Evolutionary conservation across 2,329 filamentous ascomycete species (phyloP).

Genomic region (Curvularia sp.): DNA sequence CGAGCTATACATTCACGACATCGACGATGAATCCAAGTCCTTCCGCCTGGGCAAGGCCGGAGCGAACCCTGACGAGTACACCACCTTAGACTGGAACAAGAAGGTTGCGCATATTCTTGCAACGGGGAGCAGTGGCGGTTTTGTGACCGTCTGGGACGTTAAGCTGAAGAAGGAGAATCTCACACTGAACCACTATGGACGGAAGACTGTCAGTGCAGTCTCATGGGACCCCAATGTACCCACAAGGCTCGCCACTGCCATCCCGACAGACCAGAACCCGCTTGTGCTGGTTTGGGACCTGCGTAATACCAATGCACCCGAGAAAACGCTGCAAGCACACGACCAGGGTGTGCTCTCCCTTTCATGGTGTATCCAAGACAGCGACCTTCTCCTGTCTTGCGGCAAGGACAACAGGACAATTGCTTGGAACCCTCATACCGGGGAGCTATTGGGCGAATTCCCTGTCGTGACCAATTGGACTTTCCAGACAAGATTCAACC

Average conservation of each 20-base stretch:
- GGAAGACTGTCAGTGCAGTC: constrained; percentile 93
- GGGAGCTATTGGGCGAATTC: constrained; percentile 87
- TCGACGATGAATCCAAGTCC: constrained; percentile 86
- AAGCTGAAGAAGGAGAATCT: constrained; percentile 98
- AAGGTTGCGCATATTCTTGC: constrained; percentile 97
- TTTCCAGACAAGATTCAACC: constrained; percentile 93
- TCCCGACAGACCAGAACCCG: constrained; percentile 85
- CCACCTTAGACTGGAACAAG: constrained; percentile 97
- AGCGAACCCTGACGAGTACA: constrained; percentile 91
- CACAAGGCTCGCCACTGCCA: constrained; percentile 92
- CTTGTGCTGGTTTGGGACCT: constrained; percentile 94
- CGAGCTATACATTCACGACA: constrained; percentile 93
- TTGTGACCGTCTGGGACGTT: constrained; percentile 98
- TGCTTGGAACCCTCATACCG: constrained; percentile 94
- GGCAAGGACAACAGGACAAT: constrained; percentile 97
- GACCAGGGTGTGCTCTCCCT: constrained; percentile 92
- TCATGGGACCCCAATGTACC: constrained; percentile 95
- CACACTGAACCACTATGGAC: constrained; percentile 85
- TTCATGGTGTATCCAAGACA: constrained; percentile 94
- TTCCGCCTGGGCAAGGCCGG: constrained; percentile 88
- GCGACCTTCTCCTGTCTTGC: constrained; percentile 85
- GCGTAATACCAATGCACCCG: constrained; percentile 93
- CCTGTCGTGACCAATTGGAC: constrained; percentile 99
- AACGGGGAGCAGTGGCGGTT: constrained; percentile 89
- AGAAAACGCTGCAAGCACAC: constrained; percentile 87